Conservation (phyloP, 1,284 basidiomycete genomes). For the Cerrena zonata region DNA sequence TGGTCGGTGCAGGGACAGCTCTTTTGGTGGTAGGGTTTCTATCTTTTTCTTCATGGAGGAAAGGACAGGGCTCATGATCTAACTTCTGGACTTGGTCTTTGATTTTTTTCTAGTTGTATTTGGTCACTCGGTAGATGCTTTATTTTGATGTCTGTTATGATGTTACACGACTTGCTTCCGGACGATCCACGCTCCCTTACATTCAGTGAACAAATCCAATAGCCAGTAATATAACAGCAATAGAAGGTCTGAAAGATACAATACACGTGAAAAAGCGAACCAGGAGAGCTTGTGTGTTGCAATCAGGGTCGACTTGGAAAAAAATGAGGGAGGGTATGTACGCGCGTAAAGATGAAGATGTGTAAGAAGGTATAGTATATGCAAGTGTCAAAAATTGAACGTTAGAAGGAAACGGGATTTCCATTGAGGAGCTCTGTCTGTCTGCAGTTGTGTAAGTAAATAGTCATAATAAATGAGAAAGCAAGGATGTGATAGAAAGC, state of each 20-base stretch:
- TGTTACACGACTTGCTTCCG: background rate
- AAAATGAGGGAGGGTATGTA: background rate
- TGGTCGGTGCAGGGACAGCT: constrained; percentile 74
- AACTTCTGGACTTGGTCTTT: background rate
- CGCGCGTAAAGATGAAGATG: background rate
- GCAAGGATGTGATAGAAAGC: background rate
- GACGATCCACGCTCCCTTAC: background rate
- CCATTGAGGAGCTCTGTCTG: background rate
- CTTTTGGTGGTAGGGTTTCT: constrained; percentile 70
- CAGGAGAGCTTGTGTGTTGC: background rate
- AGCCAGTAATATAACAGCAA: background rate
- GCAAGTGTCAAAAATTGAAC: background rate
- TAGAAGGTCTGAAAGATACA: background rate
- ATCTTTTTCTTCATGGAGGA: constrained; percentile 71
- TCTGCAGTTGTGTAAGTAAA: background rate
- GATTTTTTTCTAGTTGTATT: background rate
- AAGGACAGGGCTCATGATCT: constrained; percentile 29
- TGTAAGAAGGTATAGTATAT: background rate
- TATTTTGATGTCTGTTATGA: background rate
- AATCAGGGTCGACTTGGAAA: background rate
- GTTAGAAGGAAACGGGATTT: too few relatives aligned
- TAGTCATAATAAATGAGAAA: background rate
- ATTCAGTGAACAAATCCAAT: background rate
- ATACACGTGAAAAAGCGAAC: background rate
- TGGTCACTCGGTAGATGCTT: background rate